Percentiles rank a stretch among this genome's conserved stretches.
These are phyloP conservation scores for Coleophoma crateriformis DNA, from an alignment of 2,329 filamentous ascomycete species.

Conservation along the genomic window DNA sequence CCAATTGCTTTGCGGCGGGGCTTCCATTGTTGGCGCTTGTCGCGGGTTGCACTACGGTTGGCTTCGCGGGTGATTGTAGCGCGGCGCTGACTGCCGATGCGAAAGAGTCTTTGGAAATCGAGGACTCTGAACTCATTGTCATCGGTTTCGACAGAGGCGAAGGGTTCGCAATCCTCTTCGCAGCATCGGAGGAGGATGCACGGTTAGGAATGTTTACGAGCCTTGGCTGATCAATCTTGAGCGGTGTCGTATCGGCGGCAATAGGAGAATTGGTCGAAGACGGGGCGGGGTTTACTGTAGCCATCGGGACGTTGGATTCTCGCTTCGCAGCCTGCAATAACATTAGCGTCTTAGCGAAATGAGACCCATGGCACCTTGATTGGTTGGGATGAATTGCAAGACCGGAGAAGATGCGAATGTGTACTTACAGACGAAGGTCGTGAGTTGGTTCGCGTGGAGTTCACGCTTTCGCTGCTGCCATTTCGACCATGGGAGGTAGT, in stretches of 20 bases:
- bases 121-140: slow-evolving; percentile 51
- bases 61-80: slow-evolving; percentile 22
- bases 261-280: slow-evolving; percentile 16
- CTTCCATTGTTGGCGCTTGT: slow-evolving; percentile 30
- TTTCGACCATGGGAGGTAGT: slow-evolving; percentile 30
- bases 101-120: slow-evolving; percentile 34
- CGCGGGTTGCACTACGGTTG: slow-evolving; percentile 24
- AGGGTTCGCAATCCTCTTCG: slow-evolving; percentile 60
- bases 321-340: slow-evolving; percentile 53
- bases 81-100: slow-evolving; percentile 28
- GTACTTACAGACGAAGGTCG: slow-evolving; percentile 61
- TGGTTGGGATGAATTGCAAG: slow-evolving; percentile 25
- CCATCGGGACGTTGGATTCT: slow-evolving; percentile 38
- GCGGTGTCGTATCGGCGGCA: slow-evolving; percentile 36
- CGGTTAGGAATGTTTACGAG: slow-evolving; percentile 54
- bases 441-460: slow-evolving; percentile 53
- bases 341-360: slow-evolving; percentile 39
- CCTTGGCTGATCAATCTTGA: slow-evolving; percentile 48
- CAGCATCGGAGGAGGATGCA: slow-evolving; percentile 51
- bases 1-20: slow-evolving; percentile 76
- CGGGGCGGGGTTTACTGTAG: slow-evolving; percentile 36
- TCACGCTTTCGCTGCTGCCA: slow-evolving; percentile 60
- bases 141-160: slow-evolving; percentile 71
- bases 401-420: slow-evolving; percentile 11
- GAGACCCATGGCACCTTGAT: slow-evolving; percentile 15